Conservation (phyloP, 169 alveolate species). For the Eimeria maxima region DNA sequence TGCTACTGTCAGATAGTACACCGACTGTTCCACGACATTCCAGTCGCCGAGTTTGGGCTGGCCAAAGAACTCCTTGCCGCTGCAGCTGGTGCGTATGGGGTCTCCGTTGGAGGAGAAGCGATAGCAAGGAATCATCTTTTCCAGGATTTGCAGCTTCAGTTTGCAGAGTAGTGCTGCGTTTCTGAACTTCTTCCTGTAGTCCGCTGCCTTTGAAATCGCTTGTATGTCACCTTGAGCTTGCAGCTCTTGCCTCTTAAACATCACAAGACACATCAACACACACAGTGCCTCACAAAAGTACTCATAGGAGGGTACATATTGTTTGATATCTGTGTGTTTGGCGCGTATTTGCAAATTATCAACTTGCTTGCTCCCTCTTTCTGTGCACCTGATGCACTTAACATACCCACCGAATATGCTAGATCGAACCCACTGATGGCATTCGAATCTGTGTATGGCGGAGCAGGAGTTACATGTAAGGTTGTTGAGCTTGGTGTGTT, state of each 20-base stretch:
- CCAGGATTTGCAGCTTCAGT: neutral
- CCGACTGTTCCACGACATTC: neutral
- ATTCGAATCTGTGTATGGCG: too few species aligned
- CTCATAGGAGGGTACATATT: too few species aligned
- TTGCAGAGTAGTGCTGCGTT: slow-evolving; percentile 4
- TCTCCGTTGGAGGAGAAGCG: neutral
- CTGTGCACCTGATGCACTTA: too few species aligned
- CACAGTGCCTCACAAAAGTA: neutral
- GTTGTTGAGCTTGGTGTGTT: too few species aligned
- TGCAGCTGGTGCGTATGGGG: neutral
- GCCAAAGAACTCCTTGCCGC: neutral
- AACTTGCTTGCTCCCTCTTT: too few species aligned
- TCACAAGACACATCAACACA: neutral
- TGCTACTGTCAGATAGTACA: neutral
- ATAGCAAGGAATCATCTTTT: neutral
- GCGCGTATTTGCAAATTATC: too few species aligned
- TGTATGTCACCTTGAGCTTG: neutral
- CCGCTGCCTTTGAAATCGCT: neutral
- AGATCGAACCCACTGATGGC: too few species aligned
- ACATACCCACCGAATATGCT: too few species aligned
- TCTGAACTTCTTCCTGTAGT: neutral
- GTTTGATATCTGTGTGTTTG: too few species aligned
- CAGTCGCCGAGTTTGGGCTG: neutral
- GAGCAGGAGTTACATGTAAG: too few species aligned
- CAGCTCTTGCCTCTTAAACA: neutral